These are phyloP conservation scores for Rhizopogon vinicolor DNA, from an alignment of 768 basidiomycete genomes.

Conservation along the genomic window DNA sequence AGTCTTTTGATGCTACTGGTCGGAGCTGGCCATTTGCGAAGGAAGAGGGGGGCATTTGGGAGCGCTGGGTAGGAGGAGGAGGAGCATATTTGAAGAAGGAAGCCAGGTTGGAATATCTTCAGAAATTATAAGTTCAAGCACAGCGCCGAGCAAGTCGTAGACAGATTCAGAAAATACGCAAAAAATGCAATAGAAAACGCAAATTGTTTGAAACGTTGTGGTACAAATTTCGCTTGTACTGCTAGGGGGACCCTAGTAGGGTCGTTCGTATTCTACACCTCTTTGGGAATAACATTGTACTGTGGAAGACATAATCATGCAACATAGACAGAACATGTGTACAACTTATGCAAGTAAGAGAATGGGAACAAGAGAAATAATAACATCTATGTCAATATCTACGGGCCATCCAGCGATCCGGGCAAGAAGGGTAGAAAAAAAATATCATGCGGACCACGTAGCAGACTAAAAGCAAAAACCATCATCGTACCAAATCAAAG, in stretches of 20 bases:
- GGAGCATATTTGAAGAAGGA: slow-evolving; percentile 56
- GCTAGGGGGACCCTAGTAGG: not conserved
- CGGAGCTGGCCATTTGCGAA: slow-evolving; percentile 46
- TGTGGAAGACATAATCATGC: slow-evolving; percentile 20
- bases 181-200: not conserved
- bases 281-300: slow-evolving; percentile 25
- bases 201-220: not conserved
- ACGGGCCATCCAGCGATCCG: slow-evolving; percentile 31
- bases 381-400: slow-evolving; percentile 28
- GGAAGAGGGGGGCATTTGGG: slow-evolving; percentile 39
- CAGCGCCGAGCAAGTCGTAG: no score
- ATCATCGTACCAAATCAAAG: not conserved
- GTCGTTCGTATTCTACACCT: slow-evolving; percentile 22
- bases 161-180: no score
- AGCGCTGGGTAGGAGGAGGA: slow-evolving; percentile 34
- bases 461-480: slow-evolving; percentile 1
- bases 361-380: slow-evolving; percentile 14
- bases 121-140: not conserved
- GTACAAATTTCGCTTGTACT: slow-evolving; percentile 1
- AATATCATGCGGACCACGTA: slow-evolving; percentile 22
- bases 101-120: slow-evolving; percentile 46
- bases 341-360: slow-evolving; percentile 15
- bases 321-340: slow-evolving; percentile 9
- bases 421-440: slow-evolving; percentile 20
- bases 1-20: slow-evolving; percentile 53